A percentile compares a stretch with the other conserved stretches of the same genome.
These are phyloP conservation scores for Teratosphaeria destructans DNA, from an alignment of 2,329 filamentous ascomycete genomes.

Conservation along the genomic window DNA sequence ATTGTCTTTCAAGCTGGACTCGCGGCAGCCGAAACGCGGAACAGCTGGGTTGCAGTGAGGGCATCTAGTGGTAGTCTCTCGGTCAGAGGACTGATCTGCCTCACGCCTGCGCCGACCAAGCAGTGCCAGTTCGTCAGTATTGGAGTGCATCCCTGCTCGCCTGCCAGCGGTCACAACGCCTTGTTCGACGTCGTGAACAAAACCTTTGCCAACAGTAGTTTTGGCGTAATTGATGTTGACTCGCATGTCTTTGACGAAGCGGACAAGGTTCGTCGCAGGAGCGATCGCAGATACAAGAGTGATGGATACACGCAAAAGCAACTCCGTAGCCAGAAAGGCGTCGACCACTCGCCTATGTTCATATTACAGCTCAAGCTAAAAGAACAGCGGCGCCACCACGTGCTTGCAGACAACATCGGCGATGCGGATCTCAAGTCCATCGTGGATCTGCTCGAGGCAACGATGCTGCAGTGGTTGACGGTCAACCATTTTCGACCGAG, in stretches of 20 bases:
- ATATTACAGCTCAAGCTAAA: constrained; percentile 47
- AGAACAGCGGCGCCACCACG: constrained; percentile 5
- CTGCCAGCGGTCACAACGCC: constrained; percentile 48
- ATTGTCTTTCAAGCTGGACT: constrained; percentile 59
- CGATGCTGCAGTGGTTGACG: constrained; percentile 64
- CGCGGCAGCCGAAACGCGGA: constrained; percentile 41
- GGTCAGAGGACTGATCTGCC: constrained; percentile 62
- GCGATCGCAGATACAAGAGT: constrained; percentile 34
- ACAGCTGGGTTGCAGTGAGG: constrained; percentile 59
- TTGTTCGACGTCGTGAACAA: constrained; percentile 71
- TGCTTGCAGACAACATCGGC: constrained; percentile 6
- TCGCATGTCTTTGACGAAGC: constrained; percentile 23
- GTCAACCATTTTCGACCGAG: constrained; percentile 57
- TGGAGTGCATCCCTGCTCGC: constrained; percentile 56
- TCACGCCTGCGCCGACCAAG: constrained; percentile 59
- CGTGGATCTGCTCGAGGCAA: constrained; percentile 54
- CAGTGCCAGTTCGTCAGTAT: constrained; percentile 72
- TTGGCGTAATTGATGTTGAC: constrained; percentile 51
- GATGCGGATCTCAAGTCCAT: constrained; percentile 41
- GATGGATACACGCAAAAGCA: constrained; percentile 43
- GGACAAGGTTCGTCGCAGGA: constrained; percentile 26
- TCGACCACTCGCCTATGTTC: constrained; percentile 86
- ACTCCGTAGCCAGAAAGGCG: constrained; percentile 48
- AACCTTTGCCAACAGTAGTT: constrained; percentile 65
- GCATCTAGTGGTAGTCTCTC: constrained; percentile 53